Evolutionary conservation across 2,329 filamentous ascomycete genomes (phyloP), one percentile per base, ranked within the genome.

Genomic region (Ophiocordyceps polyrhachis-furcata): DNA sequence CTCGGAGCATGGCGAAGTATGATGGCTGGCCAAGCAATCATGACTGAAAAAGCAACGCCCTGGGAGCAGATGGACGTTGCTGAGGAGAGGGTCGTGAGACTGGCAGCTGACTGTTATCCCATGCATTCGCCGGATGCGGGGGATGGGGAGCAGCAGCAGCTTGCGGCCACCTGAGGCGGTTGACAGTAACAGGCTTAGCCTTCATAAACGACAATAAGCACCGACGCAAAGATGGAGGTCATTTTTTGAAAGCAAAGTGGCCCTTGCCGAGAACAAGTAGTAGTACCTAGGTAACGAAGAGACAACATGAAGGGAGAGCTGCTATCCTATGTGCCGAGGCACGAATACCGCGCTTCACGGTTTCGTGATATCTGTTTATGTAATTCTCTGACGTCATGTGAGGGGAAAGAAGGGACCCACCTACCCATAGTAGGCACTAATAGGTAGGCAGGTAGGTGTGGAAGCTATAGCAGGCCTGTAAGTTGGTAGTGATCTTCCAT

Each of bases 1-100:
- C 42, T 40, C 32, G 44, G 17, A 12, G 37, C 42, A 37, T 31
- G 38, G 15, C 20, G 25, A 29, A 41, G 25, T 28, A 15, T 29
- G 12, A 29, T 42, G 3, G 42, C 43, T 51, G 44, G 49, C 48
- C 48, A 57, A 66, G 43, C 60, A 63, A 25, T 65, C 67, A 21
- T 23, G 38, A 13, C 38, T 15, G 13, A 7, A 41, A 41, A 21
- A 28, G 8, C 13, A 4, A 11, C 17, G 25, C 17, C 15, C 12
- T 4, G 12, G 23, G 15, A 21, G 19, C 25, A 21, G 11, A 35
- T 6, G 21, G 25, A 13, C 12, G 41, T 31, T 21, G 41, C 23
- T 40, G 31, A 28, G 42, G 31, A 23, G 7, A 23, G 13, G 21
- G 17, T 20, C 17, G 38, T 20, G 38, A 41, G 19, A 19, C 38